Evolutionary conservation across 2,329 filamentous ascomycete species (phyloP).

Genomic region (Botrytis fabae): DNA sequence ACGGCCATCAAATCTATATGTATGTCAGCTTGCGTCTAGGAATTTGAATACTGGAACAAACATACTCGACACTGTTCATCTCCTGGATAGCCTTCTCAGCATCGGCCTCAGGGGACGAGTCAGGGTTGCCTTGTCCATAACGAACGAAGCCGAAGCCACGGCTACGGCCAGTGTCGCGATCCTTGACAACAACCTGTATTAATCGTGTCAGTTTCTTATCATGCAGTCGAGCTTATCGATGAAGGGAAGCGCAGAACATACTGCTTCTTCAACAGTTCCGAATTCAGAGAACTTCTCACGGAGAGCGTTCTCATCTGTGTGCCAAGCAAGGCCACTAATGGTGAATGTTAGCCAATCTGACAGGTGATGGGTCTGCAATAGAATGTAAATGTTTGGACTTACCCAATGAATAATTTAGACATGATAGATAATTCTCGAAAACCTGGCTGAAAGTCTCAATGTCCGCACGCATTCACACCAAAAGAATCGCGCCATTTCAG

Average conservation of each 20-base stretch:
- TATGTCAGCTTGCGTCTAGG: constrained; percentile 25
- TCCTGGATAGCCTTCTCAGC: constrained; percentile 72
- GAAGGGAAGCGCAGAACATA: constrained; percentile 53
- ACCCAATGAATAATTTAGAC: constrained; percentile 97
- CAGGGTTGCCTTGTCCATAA: constrained; percentile 58
- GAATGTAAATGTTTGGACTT: constrained; percentile 44
- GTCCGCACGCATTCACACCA: constrained; percentile 42
- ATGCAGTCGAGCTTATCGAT: constrained; percentile 1
- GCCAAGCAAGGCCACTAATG: constrained; percentile 90
- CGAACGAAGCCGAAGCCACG: constrained; percentile 97
- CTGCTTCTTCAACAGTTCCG: constrained; percentile 89
- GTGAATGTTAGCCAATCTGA: constrained; percentile 17
- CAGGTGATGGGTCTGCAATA: constrained; percentile 7
- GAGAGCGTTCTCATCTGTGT: constrained; percentile 87
- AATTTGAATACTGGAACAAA: constrained; percentile 16
- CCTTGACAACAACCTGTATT: constrained; percentile 87
- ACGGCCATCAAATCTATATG: constrained; percentile 81
- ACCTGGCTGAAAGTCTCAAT: constrained; percentile 44
- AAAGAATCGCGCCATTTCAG: constrained; percentile 36
- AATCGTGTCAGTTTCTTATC: constrained; percentile 33
- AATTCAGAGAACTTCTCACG: constrained; percentile 92
- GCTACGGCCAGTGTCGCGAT: constrained; percentile 93
- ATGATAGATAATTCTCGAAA: constrained; percentile 53
- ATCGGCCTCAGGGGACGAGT: constrained; percentile 55
- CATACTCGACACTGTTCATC: constrained; percentile 92